Evolutionary conservation across 306 rosid species (phyloP).

Genomic region (Benincasa hispida): DNA sequence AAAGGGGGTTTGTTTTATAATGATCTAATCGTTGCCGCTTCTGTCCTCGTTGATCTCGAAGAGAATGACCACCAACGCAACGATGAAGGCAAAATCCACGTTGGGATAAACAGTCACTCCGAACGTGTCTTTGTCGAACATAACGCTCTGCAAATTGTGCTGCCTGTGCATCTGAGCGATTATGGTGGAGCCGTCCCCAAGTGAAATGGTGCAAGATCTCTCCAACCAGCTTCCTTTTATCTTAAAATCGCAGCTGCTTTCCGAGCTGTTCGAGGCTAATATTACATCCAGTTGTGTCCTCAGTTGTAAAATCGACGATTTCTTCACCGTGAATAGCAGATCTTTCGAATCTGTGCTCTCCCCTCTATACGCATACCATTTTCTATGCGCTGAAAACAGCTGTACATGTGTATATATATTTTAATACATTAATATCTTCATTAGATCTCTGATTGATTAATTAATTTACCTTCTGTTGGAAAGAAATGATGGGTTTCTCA

Average conservation of each 20-base stretch:
- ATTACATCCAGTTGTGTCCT: conserved; percentile 24
- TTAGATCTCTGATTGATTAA: no score
- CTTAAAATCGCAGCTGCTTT: conserved; percentile 25
- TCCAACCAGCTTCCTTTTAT: conserved; percentile 26
- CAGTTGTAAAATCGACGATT: conserved; percentile 13
- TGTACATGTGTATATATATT: not conserved
- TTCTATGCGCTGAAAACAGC: conserved; percentile 25
- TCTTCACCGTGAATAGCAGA: conserved; percentile 24
- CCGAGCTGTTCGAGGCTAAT: conserved; percentile 21
- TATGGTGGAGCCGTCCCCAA: not conserved
- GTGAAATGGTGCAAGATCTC: conserved; percentile 22
- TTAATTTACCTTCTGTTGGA: conserved; percentile 20
- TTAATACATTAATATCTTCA: no score
- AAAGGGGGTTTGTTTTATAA: no score
- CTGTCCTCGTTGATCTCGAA: conserved; percentile 29
- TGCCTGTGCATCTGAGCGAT: conserved; percentile 26
- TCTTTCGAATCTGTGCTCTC: conserved; percentile 24
- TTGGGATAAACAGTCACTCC: conserved; percentile 25
- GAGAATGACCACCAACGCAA: conserved; percentile 24
- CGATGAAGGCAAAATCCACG: conserved; percentile 22
- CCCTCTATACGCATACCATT: conserved; percentile 29
- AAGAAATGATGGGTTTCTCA: conserved; percentile 16
- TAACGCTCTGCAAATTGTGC: conserved; percentile 3
- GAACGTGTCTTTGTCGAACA: conserved; percentile 20
- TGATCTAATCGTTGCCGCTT: conserved; percentile 2